Conservation (phyloP, 257 asterid species). For the Solanum corneliomulleri region DNA sequence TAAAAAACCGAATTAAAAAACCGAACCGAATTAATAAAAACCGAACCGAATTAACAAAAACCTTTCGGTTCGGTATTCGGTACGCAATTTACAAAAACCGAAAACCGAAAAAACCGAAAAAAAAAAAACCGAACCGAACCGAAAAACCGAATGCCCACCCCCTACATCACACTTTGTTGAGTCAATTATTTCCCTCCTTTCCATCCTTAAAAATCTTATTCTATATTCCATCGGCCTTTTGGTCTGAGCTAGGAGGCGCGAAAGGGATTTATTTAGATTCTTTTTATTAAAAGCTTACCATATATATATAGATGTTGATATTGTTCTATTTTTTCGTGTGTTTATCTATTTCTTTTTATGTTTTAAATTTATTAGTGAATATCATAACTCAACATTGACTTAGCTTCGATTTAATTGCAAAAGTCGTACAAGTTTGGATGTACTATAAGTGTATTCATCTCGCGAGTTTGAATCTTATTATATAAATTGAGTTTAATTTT, state of each 20-base stretch:
- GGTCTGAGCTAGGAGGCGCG: background rate
- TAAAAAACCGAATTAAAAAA: too few species aligned
- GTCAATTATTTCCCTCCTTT: background rate
- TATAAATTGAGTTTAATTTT: background rate
- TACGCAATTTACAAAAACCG: too few species aligned
- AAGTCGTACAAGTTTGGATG: background rate
- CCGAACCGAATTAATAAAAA: too few species aligned
- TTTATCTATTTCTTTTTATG: background rate
- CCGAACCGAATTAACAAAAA: too few species aligned
- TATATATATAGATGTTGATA: background rate
- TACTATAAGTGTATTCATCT: background rate
- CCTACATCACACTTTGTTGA: background rate
- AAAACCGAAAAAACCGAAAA: too few species aligned
- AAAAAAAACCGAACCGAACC: too few species aligned
- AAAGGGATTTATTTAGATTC: background rate
- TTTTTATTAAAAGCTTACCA: background rate
- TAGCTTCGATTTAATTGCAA: background rate
- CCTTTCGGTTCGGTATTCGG: too few species aligned
- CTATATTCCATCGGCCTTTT: background rate
- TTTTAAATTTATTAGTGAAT: background rate
- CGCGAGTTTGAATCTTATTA: background rate
- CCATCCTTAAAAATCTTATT: background rate
- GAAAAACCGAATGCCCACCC: too few species aligned
- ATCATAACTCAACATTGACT: background rate
- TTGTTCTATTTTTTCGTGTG: background rate